Evolutionary conservation across 2,329 filamentous ascomycete species (phyloP).

Genomic region (Aspergillus proliferans): DNA sequence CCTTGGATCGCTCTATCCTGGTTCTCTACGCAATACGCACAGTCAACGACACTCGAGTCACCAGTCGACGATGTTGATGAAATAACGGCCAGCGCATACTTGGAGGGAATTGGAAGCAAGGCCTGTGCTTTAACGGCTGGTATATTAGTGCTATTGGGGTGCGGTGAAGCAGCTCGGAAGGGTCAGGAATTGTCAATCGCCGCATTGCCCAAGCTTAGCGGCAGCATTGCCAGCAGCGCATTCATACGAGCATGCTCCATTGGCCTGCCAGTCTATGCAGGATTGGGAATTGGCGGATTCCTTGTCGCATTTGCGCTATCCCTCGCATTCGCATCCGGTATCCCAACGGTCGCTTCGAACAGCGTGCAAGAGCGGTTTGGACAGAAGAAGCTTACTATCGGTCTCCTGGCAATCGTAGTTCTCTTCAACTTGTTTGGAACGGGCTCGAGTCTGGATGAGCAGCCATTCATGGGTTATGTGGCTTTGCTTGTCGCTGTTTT

Average conservation of each 20-base stretch:
- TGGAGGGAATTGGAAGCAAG: conserved; percentile 17
- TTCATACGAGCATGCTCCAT: conserved; percentile 36
- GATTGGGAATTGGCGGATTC: conserved; percentile 50
- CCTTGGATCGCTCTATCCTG: conserved; percentile 35
- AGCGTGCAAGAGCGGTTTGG: conserved; percentile 14
- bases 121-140: conserved; percentile 24
- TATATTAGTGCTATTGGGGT: conserved; percentile 27
- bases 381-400: conserved; percentile 23
- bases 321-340: conserved; percentile 40
- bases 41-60: conserved; percentile 7
- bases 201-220: conserved; percentile 14
- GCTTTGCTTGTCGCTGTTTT: conserved; percentile 43
- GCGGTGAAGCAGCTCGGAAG: conserved; percentile 17
- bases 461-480: conserved; percentile 42
- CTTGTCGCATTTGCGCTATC: conserved; percentile 49
- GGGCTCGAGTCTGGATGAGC: conserved; percentile 28
- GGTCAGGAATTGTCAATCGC: conserved; percentile 4
- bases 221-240: conserved; percentile 13
- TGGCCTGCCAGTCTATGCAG: conserved; percentile 51
- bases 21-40: conserved; percentile 24
- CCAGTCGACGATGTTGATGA: conserved; percentile 6
- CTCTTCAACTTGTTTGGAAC: conserved; percentile 23
- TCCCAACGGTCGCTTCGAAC: conserved; percentile 25
- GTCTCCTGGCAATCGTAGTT: conserved; percentile 17
- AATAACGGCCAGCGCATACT: conserved; percentile 4